Base-by-base conservation (phyloP, 2,329 filamentous ascomycete species). In the Diaporthe sp. region DNA sequence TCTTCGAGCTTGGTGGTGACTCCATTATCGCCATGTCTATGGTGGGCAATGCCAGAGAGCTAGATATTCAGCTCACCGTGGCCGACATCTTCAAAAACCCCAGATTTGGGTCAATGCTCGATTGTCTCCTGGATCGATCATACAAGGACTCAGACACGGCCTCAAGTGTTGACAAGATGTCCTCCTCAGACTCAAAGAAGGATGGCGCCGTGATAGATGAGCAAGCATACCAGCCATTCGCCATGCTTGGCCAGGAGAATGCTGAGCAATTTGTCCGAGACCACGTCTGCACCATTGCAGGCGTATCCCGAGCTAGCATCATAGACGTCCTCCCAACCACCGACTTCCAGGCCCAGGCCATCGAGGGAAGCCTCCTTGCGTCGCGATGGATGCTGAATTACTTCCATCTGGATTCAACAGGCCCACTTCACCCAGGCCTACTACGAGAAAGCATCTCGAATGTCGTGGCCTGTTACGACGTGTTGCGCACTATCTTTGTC, bases 1-100 rank as follows among this genome's bases (percentile, higher is more conserved):
- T 83, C 73, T 79, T 83, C 68, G 72, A 74, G 7, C 62, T 82
- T 4, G 82, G 82, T 0, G 82, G 82, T 4, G 79, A 83, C 69
- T 83, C 82, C 0, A 75, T 82, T 25, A 59, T 61, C 3, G 80
- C 81, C 6, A 81, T 82, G 74, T 72, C 71, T 8, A 57, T 81
- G 3, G 78, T 79, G 3, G 72, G 77, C 10, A 59, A 37, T 0
- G 79, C 80, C 1, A 37, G 59, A 25, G 59, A 62, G 15, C n/a
- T 62, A 5, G n/a, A 44, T 5, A 62, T 62, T 1, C 59, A 62
- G n/a, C 59, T 62, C 59, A 62, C 39, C 59, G 59, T 62, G 39
- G 59, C 59, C n/a, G 59, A 62, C 59, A 62, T 62, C n/a, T 62
- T 62, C 59, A 19, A 44, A 2, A 62, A 28, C 15, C 59, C 59